These are phyloP conservation scores for Cyclotella kingstonii DNA, from an alignment of 108 stramenopile genomes.

Conservation along the genomic window DNA sequence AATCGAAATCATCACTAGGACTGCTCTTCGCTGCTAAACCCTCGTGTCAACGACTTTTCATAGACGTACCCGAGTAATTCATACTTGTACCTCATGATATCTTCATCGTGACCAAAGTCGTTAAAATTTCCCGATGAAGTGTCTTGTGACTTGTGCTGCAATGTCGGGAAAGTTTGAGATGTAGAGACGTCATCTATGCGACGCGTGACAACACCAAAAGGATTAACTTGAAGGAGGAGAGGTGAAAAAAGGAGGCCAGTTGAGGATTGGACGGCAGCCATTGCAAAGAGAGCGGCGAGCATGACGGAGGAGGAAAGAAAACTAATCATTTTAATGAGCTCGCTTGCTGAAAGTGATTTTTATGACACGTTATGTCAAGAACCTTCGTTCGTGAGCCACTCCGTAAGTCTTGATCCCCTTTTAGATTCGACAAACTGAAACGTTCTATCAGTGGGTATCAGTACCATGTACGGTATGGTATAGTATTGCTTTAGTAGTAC, in stretches of 20 bases:
- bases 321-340: slow-evolving; percentile 24
- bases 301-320: slow-evolving; percentile 7
- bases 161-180: not conserved
- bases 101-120: slow-evolving; percentile 31
- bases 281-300: not conserved
- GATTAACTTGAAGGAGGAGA: slow-evolving; percentile 18
- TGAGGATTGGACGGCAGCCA: slow-evolving; percentile 3
- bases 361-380: too few relatives aligned
- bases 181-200: not conserved
- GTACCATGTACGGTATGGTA: too few relatives aligned
- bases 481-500: too few relatives aligned
- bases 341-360: too few relatives aligned
- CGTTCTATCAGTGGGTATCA: too few relatives aligned
- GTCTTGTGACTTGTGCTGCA: slow-evolving; percentile 4
- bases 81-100: slow-evolving; percentile 20
- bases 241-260: slow-evolving; percentile 21
- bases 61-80: slow-evolving; percentile 19
- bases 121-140: not conserved
- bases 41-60: slow-evolving; percentile 19
- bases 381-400: too few relatives aligned
- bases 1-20: not conserved
- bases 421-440: too few relatives aligned
- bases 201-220: slow-evolving; percentile 3
- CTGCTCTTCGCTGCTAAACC: slow-evolving; percentile 12
- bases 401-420: too few relatives aligned